A percentile compares a stretch with the other conserved stretches of the same genome.
These are phyloP conservation scores for Geotrichum histeridarum DNA, from an alignment of 1,139 yeast species.

Conservation along the genomic window DNA sequence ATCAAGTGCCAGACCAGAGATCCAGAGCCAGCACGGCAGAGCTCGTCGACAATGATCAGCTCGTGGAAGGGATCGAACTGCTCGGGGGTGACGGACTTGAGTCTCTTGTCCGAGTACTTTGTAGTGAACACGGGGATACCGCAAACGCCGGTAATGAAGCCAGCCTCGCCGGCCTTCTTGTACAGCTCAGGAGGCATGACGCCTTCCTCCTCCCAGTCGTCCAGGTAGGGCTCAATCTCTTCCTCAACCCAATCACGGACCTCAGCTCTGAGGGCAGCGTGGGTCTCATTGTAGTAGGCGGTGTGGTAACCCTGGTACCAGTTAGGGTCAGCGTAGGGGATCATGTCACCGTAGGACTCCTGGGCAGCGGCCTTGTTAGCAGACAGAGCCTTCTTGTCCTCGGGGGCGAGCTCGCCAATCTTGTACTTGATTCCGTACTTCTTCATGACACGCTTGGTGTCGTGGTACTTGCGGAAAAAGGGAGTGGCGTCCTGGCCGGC, in stretches of 20 bases:
- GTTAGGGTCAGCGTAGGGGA: slow-evolving; percentile 43
- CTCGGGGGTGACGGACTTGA: slow-evolving; percentile 37
- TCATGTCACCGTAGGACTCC: slow-evolving; percentile 39
- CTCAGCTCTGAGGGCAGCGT: slow-evolving; percentile 38
- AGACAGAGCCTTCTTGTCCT: slow-evolving; percentile 1
- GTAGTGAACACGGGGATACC: slow-evolving; percentile 36
- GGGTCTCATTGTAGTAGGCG: slow-evolving; percentile 41
- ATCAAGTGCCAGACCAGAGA: slow-evolving; percentile 40
- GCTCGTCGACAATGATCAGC: slow-evolving; percentile 38
- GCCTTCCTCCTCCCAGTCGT: slow-evolving; percentile 43
- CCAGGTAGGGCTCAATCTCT: slow-evolving; percentile 38
- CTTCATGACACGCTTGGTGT: slow-evolving; percentile 39
- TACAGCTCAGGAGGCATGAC: slow-evolving; percentile 35
- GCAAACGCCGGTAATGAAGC: slow-evolving; percentile 35
- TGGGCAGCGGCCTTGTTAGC: slow-evolving; percentile 2
- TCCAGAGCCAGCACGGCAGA: slow-evolving; percentile 42
- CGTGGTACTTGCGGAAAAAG: slow-evolving; percentile 53
- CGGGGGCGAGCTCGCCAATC: slow-evolving; percentile 32
- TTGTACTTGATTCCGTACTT: slow-evolving; percentile 38
- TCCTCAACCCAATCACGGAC: slow-evolving; percentile 42
- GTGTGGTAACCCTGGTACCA: slow-evolving; percentile 44
- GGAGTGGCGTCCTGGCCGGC: slow-evolving; percentile 93
- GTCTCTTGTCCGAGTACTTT: slow-evolving; percentile 34
- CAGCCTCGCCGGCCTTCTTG: slow-evolving; percentile 35
- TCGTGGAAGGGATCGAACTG: slow-evolving; percentile 40